Conservation (phyloP, 805 yeast genomes). For the Sugiyamaella boreocaroliniensis region DNA sequence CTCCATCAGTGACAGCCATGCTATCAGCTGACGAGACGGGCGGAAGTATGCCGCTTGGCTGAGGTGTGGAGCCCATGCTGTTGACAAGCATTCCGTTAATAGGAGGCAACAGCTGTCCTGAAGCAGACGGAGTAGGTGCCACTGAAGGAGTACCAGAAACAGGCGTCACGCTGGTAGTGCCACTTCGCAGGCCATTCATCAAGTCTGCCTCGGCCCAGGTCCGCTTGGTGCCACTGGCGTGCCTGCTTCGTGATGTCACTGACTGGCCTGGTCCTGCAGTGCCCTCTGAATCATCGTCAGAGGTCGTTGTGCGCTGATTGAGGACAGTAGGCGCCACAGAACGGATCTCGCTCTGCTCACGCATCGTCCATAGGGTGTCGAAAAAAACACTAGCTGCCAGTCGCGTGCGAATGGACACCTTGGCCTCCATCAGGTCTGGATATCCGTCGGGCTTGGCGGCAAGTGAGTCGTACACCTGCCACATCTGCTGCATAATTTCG, state of each 20-base stretch:
- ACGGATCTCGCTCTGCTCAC: slow-evolving; percentile 68
- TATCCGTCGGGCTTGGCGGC: slow-evolving; percentile 40
- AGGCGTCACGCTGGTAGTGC: neutral
- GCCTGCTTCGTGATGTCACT: neutral
- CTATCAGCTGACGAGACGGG: neutral
- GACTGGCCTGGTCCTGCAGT: neutral
- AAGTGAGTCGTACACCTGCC: slow-evolving; percentile 75
- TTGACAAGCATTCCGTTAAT: slow-evolving; percentile 1
- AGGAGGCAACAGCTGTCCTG: neutral
- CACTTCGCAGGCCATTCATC: neutral
- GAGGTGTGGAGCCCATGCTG: neutral
- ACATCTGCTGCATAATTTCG: slow-evolving; percentile 88
- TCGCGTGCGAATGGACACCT: slow-evolving; percentile 56
- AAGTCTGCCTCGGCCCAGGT: neutral
- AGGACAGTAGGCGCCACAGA: slow-evolving; percentile 32
- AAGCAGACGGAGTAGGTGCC: neutral
- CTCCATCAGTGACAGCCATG: neutral
- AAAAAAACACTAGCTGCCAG: slow-evolving; percentile 91
- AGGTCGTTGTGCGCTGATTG: slow-evolving; percentile 16
- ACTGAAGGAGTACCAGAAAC: neutral
- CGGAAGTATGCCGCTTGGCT: neutral
- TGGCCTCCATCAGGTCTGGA: slow-evolving; percentile 21
- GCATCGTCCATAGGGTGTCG: slow-evolving; percentile 76
- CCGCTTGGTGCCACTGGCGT: neutral
- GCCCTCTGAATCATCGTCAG: slow-evolving; percentile 10